phyloP scores from a whole-genome alignment of 2,329 filamentous ascomycete genomes.

The Claviceps spartinae region DNA sequence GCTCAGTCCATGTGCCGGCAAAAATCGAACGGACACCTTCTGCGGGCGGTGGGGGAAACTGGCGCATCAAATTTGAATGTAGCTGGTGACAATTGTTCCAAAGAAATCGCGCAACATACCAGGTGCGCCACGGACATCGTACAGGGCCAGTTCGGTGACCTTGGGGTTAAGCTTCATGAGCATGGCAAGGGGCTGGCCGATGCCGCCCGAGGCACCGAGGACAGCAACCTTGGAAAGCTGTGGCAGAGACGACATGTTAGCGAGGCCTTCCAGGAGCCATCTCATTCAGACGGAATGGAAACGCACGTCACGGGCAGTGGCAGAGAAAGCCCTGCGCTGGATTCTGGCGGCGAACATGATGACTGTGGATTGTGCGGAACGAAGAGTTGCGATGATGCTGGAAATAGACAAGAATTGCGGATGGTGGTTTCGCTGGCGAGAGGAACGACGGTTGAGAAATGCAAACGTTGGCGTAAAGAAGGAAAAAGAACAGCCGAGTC shows the following conservation, averaged over 20 bases:
- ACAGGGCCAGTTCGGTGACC: constrained; percentile 87
- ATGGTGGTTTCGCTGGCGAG: constrained; percentile 8
- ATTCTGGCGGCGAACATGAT: constrained; percentile 61
- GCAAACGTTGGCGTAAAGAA: background rate
- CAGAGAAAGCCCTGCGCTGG: constrained; percentile 72
- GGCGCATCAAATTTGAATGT: constrained; percentile 2
- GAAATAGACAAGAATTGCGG: constrained; percentile 6
- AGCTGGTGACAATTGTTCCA: background rate
- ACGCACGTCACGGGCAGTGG: constrained; percentile 62
- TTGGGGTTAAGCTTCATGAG: constrained; percentile 97
- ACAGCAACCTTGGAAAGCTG: constrained; percentile 96
- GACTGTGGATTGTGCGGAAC: constrained; percentile 13
- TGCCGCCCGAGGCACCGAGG: constrained; percentile 92
- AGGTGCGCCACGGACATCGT: constrained; percentile 90
- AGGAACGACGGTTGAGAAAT: constrained; percentile 11
- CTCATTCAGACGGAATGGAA: background rate
- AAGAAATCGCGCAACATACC: constrained; percentile 44
- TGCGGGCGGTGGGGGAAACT: constrained; percentile 1
- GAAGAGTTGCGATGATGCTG: constrained; percentile 8
- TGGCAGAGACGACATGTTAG: constrained; percentile 6
- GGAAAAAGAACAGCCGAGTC: constrained; percentile 4
- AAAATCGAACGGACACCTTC: too few species aligned
- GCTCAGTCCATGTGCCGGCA: background rate
- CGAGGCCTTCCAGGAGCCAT: background rate
- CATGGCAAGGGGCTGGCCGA: constrained; percentile 94